Evolutionary conservation across 2,329 filamentous ascomycete species (phyloP), one percentile per base, ranked within the genome.

Genomic region (Cucurbitaria berberidis): DNA sequence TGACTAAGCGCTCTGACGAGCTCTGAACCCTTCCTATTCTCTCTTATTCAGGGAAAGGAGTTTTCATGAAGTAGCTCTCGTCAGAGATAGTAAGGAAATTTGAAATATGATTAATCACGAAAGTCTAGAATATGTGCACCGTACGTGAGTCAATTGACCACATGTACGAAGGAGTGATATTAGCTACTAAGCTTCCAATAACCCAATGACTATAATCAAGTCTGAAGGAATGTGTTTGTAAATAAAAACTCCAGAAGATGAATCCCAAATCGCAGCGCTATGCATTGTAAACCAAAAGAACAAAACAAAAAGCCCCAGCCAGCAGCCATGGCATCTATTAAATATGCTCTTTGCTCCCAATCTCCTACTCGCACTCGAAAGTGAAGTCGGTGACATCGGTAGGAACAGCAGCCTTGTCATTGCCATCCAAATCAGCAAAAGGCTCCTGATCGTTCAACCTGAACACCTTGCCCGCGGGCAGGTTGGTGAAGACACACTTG

Each of bases 311-410:
- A 26, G 22, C 35, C 13, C n/a, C n/a, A n/a, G n/a, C n/a, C 24
- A 26, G 9, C 21, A 21, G 30, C n/a, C 34, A 47, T 30, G 16
- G 24, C n/a, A 8, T 42, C 40, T 19, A 42, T 10, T 18, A 16
- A 16, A 21, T n/a, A n/a, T n/a, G n/a, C n/a, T n/a, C n/a, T n/a
- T n/a, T 3, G 19, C 6, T 45, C 18, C 32, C n/a, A 3, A 22
- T 46, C 50, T 55, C 53, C 34, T 32, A 36, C 34, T 55, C 42
- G 48, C 62, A 64, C 19, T 45, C 21, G 11, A 64, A 46, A 19
- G 49, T 59, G 29, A 62, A 63, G n/a, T 53, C 48, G 5, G 43
- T 47, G 11, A 63, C 59, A 58, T 66, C 60, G 4, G 48, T 62
- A 51, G 59, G 48, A 3, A 59, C 18, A 1, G 60, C 62, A 34